These are phyloP conservation scores for Wickerhamomyces sydowiorum DNA, from an alignment of 805 yeast genomes.

Conservation along the genomic window DNA sequence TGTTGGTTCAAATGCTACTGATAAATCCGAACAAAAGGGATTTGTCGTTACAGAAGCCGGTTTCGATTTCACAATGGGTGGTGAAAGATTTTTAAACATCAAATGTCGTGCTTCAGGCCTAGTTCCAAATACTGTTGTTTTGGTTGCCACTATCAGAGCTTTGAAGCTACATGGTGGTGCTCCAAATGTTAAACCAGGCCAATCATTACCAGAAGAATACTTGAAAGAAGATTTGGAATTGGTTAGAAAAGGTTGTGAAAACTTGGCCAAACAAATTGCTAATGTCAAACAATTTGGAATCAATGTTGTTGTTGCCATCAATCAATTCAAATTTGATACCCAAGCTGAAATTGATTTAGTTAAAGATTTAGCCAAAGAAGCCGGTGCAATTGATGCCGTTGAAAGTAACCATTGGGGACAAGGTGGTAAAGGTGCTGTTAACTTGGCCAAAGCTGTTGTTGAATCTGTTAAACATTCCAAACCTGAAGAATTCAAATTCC, in stretches of 20 bases:
- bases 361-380: constrained; percentile 59
- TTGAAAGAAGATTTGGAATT: constrained; percentile 65
- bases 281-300: constrained; percentile 69
- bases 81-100: constrained; percentile 79
- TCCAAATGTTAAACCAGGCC: constrained; percentile 83
- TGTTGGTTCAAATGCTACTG: constrained; percentile 57
- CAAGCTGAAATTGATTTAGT: constrained; percentile 64
- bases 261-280: constrained; percentile 69
- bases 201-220: constrained; percentile 69
- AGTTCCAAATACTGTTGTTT: constrained; percentile 69
- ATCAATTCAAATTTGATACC: constrained; percentile 71
- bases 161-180: constrained; percentile 87
- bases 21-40: constrained; percentile 50
- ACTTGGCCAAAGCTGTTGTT: constrained; percentile 66
- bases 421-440: constrained; percentile 80
- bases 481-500: constrained; percentile 39
- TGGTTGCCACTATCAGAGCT: constrained; percentile 83
- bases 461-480: constrained; percentile 47
- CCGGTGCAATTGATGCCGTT: constrained; percentile 77
- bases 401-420: constrained; percentile 83
- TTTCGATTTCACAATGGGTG: constrained; percentile 89
- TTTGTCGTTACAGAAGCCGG: constrained; percentile 87
- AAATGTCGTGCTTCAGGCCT: constrained; percentile 80
- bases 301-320: constrained; percentile 79
- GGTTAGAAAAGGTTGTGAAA: constrained; percentile 64